Base-by-base conservation (phyloP, 2,329 filamentous ascomycete species). In the Incumbomyces lentus region DNA sequence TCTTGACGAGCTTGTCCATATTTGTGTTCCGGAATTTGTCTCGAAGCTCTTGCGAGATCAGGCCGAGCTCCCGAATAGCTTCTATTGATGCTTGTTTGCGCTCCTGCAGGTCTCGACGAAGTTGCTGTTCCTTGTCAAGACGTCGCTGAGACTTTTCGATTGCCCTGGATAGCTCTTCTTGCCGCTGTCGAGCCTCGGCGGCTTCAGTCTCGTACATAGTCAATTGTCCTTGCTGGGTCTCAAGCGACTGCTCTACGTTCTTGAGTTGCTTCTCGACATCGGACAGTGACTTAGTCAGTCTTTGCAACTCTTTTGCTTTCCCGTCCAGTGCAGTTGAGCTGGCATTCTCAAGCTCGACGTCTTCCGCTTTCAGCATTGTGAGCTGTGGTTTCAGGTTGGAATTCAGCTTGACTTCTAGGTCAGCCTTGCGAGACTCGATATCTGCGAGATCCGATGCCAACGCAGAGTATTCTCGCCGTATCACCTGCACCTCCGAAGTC, bases 31-130 rank as follows among this genome's bases (percentile, higher is more conserved):
- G 81, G 62, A 94, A 98, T 60, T 89, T 92, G 55, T 85, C 85
- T 62, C 95, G 92, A 0, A 90, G 88, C 59, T 95, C 89, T 52
- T 96, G 89, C 0, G 92, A 90, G 13, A 98, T 74, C 14, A 94
- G 89, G 55, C 92, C 92, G 6, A 98, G 73, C 55, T 95, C 88
- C 39, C 90, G 83, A 58, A 98, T 96, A 53, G 89, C 90, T 60
- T 87, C 84, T 50, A 82, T 82, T 52, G 85, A 86, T 58, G 95
- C 88, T 2, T 81, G 78, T 16, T 86, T 82, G 61, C 88, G 84
- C 40, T 82, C 76, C 13, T 79, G 83, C 51, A 93, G 72, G 2
- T 87, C 74, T 11, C 87, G 85, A 62, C 90, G 92, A 65, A 88
- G 87, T 57, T 89, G 84, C 60, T 94, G 83, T 55, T 82, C 88